A percentile compares a stretch with the other conserved stretches of the same genome.
Conservation (phyloP, 768 basidiomycete species). For the Hygrophoropsis aurantiaca region DNA sequence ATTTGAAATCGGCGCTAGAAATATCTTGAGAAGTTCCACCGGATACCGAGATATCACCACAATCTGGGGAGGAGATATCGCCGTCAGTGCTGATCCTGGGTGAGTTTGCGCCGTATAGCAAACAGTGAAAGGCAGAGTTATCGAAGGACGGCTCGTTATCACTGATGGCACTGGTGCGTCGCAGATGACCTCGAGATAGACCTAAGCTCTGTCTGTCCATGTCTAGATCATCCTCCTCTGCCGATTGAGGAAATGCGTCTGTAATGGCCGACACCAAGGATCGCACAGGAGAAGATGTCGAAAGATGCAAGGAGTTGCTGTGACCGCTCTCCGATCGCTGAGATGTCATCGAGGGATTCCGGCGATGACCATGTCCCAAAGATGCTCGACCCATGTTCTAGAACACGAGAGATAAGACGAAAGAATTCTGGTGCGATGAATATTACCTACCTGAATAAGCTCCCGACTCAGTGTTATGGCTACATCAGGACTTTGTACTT, state of each 20-base stretch:
- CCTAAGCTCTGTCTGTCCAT: conserved; percentile 16
- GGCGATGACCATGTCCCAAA: conserved; percentile 16
- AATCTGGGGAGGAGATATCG: conserved; percentile 8
- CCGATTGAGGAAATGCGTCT: conserved; percentile 1
- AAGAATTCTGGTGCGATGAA: not conserved
- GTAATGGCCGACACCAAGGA: conserved; percentile 1
- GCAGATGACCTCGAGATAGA: conserved; percentile 11
- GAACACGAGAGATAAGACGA: not conserved
- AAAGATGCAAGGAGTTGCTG: conserved; percentile 23
- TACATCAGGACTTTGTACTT: not conserved
- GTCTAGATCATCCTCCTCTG: conserved; percentile 6
- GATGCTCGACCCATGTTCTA: conserved; percentile 21
- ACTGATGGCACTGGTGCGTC: conserved; percentile 11
- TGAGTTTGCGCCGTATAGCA: conserved; percentile 4
- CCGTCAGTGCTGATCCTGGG: conserved; percentile 4
- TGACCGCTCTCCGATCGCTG: conserved; percentile 11
- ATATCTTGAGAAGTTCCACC: not conserved
- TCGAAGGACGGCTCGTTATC: conserved; percentile 19
- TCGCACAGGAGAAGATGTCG: conserved; percentile 14
- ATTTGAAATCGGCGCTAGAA: not conserved
- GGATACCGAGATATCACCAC: conserved; percentile 9
- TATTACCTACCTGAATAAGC: conserved; percentile 24
- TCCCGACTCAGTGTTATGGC: conserved; percentile 26
- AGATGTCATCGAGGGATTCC: conserved; percentile 20
- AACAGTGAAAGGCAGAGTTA: conserved; percentile 11